A percentile compares a stretch with the other conserved stretches of the same genome.
These are phyloP conservation scores for Botrytis sinoallii DNA, from an alignment of 2,329 filamentous ascomycete genomes.

Conservation along the genomic window DNA sequence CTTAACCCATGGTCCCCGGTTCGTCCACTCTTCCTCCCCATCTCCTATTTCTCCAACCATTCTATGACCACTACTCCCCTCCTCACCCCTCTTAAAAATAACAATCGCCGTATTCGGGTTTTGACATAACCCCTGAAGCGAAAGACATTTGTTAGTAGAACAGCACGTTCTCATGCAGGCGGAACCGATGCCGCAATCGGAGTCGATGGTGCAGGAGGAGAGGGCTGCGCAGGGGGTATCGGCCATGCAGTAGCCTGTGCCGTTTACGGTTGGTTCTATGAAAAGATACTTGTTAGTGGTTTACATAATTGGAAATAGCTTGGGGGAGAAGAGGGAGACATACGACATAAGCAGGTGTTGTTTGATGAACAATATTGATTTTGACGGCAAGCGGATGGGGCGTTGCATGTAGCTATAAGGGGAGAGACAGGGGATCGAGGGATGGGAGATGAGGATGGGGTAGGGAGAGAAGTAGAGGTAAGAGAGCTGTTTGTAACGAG, in stretches of 20 bases:
- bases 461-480: background rate
- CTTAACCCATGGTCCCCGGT: slow-evolving; percentile 4
- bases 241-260: slow-evolving; percentile 14
- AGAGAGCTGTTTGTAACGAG: background rate
- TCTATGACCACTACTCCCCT: background rate
- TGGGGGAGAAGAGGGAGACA: background rate
- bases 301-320: background rate
- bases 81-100: background rate
- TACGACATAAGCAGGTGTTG: background rate
- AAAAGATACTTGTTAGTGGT: background rate
- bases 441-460: background rate
- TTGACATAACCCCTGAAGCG: background rate
- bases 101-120: background rate
- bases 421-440: background rate
- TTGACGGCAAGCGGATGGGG: background rate
- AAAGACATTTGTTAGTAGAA: slow-evolving; percentile 8
- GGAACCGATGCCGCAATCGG: background rate
- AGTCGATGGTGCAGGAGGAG: background rate
- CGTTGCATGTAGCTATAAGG: background rate
- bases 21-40: background rate
- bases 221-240: slow-evolving; percentile 6
- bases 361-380: slow-evolving; percentile 2
- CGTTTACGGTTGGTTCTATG: slow-evolving; percentile 6
- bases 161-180: slow-evolving; percentile 18
- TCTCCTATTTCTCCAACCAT: background rate